These are phyloP conservation scores for Mucor ambiguus DNA, from an alignment of 371 early-diverging fungal species.

Conservation along the genomic window DNA sequence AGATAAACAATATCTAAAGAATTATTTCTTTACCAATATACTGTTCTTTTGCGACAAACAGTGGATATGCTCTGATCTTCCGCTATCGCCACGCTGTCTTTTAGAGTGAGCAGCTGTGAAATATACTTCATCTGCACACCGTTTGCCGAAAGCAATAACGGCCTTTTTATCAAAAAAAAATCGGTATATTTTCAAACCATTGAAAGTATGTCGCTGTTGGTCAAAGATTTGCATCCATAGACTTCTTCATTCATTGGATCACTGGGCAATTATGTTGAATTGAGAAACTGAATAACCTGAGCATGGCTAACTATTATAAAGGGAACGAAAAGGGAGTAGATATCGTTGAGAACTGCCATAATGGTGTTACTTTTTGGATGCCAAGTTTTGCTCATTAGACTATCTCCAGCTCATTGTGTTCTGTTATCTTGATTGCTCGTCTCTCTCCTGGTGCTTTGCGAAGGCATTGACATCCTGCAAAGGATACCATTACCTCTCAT, in stretches of 20 bases:
- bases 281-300: slow-evolving; percentile 27
- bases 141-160: slow-evolving; percentile 12
- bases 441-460: no score
- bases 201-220: slow-evolving; percentile 28
- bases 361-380: no score
- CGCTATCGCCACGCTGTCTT: slow-evolving; percentile 18
- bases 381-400: no score
- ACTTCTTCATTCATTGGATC: slow-evolving; percentile 28
- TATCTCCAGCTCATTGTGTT: no score
- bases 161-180: slow-evolving; percentile 20
- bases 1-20: slow-evolving; percentile 28
- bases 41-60: slow-evolving; percentile 27
- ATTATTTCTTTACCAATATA: slow-evolving; percentile 18
- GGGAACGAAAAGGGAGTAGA: slow-evolving; percentile 9
- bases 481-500: no score
- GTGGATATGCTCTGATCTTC: slow-evolving; percentile 24
- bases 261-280: slow-evolving; percentile 18
- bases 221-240: slow-evolving; percentile 23
- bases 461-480: no score
- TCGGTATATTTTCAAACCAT: slow-evolving; percentile 22
- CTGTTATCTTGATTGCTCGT: no score
- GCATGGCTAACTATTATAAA: slow-evolving; percentile 21
- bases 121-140: slow-evolving; percentile 21
- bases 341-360: slow-evolving; percentile 11
- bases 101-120: slow-evolving; percentile 18